These are phyloP conservation scores for Fusarium sp. DNA, from an alignment of 2,329 filamentous ascomycete species.

Conservation along the genomic window DNA sequence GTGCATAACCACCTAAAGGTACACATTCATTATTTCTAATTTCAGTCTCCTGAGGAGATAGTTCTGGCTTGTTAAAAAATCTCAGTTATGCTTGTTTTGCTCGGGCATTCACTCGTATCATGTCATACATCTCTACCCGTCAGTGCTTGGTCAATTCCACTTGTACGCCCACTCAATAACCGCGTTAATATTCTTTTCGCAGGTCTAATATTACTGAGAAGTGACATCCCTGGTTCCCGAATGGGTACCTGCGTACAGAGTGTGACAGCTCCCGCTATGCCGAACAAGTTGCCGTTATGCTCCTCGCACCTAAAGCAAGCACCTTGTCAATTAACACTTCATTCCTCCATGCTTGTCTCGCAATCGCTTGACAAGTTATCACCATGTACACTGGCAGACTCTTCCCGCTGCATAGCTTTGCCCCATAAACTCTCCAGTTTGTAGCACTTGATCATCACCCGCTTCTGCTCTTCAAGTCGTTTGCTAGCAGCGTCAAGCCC, in stretches of 20 bases:
- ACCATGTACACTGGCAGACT: neutral
- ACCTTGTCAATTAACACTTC: neutral
- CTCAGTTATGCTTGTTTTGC: slow-evolving; percentile 10
- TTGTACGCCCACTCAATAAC: slow-evolving; percentile 3
- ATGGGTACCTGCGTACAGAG: slow-evolving; percentile 29
- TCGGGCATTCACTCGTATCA: slow-evolving; percentile 3
- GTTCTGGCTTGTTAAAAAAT: neutral
- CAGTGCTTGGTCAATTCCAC: slow-evolving; percentile 1
- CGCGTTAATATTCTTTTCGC: neutral
- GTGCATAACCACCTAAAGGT: neutral
- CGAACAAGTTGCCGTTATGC: neutral
- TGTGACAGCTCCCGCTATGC: slow-evolving; percentile 15
- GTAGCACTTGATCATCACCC: slow-evolving; percentile 35
- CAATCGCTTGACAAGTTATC: slow-evolving; percentile 37
- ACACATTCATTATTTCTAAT: neutral
- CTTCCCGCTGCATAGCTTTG: slow-evolving; percentile 24
- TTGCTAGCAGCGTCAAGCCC: slow-evolving; percentile 18
- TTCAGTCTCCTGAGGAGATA: neutral
- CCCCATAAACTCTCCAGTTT: slow-evolving; percentile 31
- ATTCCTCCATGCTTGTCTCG: slow-evolving; percentile 24
- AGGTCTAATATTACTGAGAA: neutral
- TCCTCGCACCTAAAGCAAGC: neutral
- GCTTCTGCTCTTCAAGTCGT: slow-evolving; percentile 32
- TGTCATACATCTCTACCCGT: slow-evolving; percentile 17
- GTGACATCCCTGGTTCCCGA: neutral